Evolutionary conservation across 2,329 filamentous ascomycete genomes (phyloP).

Genomic region (Nemania sp.): DNA sequence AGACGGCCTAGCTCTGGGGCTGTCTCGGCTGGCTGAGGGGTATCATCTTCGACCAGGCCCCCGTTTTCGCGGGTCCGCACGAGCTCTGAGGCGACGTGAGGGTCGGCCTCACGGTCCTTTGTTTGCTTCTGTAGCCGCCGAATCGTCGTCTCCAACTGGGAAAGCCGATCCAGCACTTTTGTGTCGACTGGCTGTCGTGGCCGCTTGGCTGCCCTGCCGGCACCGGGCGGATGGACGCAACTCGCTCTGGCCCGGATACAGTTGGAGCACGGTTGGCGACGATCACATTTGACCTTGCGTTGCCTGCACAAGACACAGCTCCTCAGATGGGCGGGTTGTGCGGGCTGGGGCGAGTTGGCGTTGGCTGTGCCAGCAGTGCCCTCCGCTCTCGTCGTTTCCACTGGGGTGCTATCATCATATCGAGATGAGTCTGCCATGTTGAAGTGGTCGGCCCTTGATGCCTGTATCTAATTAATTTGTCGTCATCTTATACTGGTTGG

Average conservation of each 20-base stretch:
- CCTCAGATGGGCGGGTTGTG: conserved; percentile 25
- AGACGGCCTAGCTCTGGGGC: conserved; percentile 23
- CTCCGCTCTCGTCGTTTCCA: neutral
- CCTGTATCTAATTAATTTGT: too few relatives aligned
- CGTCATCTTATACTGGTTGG: neutral
- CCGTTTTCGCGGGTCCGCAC: neutral
- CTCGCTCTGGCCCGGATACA: conserved; percentile 19
- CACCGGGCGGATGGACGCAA: conserved; percentile 28
- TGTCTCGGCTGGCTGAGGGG: neutral
- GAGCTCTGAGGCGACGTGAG: neutral
- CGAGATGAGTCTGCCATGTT: conserved; percentile 11
- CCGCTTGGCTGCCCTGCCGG: conserved; percentile 29
- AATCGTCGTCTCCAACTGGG: conserved; percentile 30
- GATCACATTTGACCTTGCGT: conserved; percentile 33
- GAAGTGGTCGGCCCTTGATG: neutral
- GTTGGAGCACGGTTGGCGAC: conserved; percentile 30
- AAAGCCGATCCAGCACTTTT: conserved; percentile 27
- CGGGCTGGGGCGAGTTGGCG: neutral
- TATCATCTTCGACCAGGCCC: conserved; percentile 1
- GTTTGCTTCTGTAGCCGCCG: conserved; percentile 25
- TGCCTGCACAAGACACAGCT: conserved; percentile 31
- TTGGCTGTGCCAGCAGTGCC: neutral
- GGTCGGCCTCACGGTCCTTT: conserved; percentile 12
- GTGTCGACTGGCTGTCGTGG: conserved; percentile 24
- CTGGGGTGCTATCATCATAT: neutral